Percentiles rank a stretch among this genome's conserved stretches.
These are phyloP conservation scores for Datura wrightii DNA, from an alignment of 257 asterid genomes.

Conservation along the genomic window DNA sequence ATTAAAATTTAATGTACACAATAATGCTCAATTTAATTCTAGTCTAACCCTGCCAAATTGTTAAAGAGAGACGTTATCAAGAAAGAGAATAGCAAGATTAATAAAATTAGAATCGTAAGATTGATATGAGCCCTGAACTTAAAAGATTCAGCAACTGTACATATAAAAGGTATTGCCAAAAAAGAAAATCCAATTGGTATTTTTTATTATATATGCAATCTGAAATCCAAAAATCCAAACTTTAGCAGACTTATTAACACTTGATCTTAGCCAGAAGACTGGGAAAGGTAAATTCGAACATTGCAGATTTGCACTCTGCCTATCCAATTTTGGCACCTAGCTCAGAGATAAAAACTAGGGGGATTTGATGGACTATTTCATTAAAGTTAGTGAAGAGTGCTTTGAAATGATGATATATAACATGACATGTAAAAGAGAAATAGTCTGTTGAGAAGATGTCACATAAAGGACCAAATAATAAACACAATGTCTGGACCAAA, in stretches of 20 bases:
- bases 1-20: neutral
- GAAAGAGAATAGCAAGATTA: neutral
- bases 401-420: neutral
- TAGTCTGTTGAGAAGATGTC: neutral
- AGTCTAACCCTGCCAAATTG: neutral
- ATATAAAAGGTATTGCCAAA: neutral
- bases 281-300: neutral
- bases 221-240: neutral
- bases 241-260: neutral
- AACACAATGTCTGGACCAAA: no score
- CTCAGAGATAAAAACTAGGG: neutral
- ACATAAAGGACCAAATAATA: no score
- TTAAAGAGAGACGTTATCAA: neutral
- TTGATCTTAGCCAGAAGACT: neutral
- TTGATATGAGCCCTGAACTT: neutral
- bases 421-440: neutral
- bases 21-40: neutral
- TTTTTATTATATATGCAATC: neutral
- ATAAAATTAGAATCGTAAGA: neutral
- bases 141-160: neutral
- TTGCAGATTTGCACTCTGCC: neutral
- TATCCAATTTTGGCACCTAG: neutral
- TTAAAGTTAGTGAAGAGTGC: neutral
- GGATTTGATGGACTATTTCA: neutral
- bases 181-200: neutral